Conservation (phyloP, 176 grass and related monocot genomes). For the Phragmites australis region DNA sequence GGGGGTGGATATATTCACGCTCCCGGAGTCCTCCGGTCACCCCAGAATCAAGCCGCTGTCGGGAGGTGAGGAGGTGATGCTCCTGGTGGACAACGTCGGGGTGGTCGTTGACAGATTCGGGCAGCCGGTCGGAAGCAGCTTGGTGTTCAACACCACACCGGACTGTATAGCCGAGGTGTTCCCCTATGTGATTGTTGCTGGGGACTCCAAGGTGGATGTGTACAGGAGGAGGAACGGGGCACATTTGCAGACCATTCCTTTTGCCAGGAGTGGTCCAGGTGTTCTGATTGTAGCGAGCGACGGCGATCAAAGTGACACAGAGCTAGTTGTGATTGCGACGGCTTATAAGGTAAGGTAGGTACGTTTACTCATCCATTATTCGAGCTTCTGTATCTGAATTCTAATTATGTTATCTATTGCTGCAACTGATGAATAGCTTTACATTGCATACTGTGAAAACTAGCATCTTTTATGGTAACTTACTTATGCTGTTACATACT, state of each 20-base stretch:
- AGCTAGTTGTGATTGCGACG: conserved; percentile 62
- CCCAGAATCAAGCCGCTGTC: conserved; percentile 74
- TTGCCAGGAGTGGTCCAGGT: conserved; percentile 44
- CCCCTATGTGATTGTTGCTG: conserved; percentile 70
- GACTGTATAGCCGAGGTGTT: conserved; percentile 64
- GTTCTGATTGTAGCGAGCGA: conserved; percentile 59
- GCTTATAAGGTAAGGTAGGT: conserved; percentile 98
- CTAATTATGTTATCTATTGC: not conserved
- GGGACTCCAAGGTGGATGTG: conserved; percentile 65
- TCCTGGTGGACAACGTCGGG: conserved; percentile 89
- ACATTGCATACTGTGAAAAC: not conserved
- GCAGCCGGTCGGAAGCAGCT: conserved; percentile 72
- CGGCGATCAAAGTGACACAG: conserved; percentile 41
- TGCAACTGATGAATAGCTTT: not conserved
- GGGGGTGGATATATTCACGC: conserved; percentile 57
- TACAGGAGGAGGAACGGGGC: conserved; percentile 74
- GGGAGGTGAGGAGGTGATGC: conserved; percentile 59
- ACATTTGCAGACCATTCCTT: conserved; percentile 57
- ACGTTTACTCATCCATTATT: conserved; percentile 46
- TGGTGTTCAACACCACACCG: conserved; percentile 69
- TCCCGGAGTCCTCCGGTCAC: conserved; percentile 61
- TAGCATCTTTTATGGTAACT: not conserved
- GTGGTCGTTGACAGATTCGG: conserved; percentile 58
- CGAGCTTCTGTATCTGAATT: conserved; percentile 10
- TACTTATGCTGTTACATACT: not conserved